Base-by-base conservation (phyloP, 2,329 filamentous ascomycete genomes). In the Claviceps maximensis region DNA sequence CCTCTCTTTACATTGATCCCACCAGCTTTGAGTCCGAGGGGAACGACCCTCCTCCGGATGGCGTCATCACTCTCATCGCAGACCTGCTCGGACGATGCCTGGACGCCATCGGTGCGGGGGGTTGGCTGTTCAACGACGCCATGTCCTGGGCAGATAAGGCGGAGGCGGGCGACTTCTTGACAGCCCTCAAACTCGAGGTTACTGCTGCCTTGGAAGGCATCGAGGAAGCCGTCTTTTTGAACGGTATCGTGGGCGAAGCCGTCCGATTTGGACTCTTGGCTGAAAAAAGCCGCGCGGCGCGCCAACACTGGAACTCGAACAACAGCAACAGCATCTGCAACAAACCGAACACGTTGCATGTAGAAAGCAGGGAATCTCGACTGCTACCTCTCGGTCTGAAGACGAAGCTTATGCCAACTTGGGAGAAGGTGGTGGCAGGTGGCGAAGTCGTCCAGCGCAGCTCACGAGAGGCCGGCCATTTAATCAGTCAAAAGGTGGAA, bases 401-500 rank as follows among this genome's bases (percentile, higher is more conserved):
- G 69, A 74, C 75, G 2, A 74, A 76, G 59, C 67, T 71, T 57
- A 62, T 66, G 48, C 71, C 80, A 23, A 73, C 74, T 44, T 69
- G 63, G 55, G 69, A 74, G 56, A 82, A 87, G 77, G 71, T 86
- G 59, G 73, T 83, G 59, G 74, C 77, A 47, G 82, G 82, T 53
- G 87, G 88, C 19, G 85, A 89, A 71, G 72, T 88, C 42, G 75
- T 83, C 57, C 72, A 78, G 65, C 79, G 87, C 59, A 89, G 76
- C 60, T 74, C 72, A 60, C 76, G 89, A 67, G 86, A 95, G 70
- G 82, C 84, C 54, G 87, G 86, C 19, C 81, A 86, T 67, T 70
- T 94, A 66, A 80, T 86, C 63, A 88, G 86, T 64, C 86, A 87
- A 70, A 84, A 83, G 65, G 84, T 90, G 56, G 86, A 86, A 53